Base-by-base conservation (phyloP, 768 basidiomycete genomes). In the Lentinula boryana region DNA sequence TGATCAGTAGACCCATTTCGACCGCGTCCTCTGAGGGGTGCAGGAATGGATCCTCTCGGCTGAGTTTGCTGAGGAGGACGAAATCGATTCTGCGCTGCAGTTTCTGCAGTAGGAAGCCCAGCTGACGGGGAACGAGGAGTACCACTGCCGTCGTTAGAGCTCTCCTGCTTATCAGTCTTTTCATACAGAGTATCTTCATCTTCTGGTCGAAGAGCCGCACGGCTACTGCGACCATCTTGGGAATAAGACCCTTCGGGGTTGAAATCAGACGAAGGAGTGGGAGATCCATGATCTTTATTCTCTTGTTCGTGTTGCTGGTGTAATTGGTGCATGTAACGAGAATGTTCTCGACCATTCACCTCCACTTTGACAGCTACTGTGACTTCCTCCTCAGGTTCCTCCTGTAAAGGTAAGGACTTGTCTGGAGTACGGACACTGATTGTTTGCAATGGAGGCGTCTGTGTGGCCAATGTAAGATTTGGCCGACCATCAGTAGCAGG, bases 321-420 rank as follows among this genome's bases (percentile, higher is more conserved):
- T 31, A 56, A 44, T 60, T 74, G 70, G 72, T 74, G 74, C 61
- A 58, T 66, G 62, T 64, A 66, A 49, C 72, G 69, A 63, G 72
- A 68, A 35, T 67, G 69, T 15, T 69, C 61, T 62, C 65, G 63
- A 38, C 58, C 63, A 15, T 64, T 70, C 55, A 27, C 31, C 21
- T 56, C 55, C 35, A 71, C 74, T 66, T 78, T 79, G 27, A 71
- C 65, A 40, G 65, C 60, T 12, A 72, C 65, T 3, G 71, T 71
- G 16, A 78, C 72, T 63, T 89, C 87, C 65, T 89, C 88, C 66
- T 89, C 88, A 32, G 80, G 79, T 63, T 89, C 88, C 68, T 91
- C 89, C 69, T 91, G 89, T 2, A 90, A 81, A 18, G 89, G 89
- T 27, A 91, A 76, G 15, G 88, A 88, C 36, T 87, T 79, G 69